Evolutionary conservation across 148 eudicot genomes (phyloP), one percentile per base, ranked within the genome.

Genomic region (Rhododendron kiyosumense): DNA sequence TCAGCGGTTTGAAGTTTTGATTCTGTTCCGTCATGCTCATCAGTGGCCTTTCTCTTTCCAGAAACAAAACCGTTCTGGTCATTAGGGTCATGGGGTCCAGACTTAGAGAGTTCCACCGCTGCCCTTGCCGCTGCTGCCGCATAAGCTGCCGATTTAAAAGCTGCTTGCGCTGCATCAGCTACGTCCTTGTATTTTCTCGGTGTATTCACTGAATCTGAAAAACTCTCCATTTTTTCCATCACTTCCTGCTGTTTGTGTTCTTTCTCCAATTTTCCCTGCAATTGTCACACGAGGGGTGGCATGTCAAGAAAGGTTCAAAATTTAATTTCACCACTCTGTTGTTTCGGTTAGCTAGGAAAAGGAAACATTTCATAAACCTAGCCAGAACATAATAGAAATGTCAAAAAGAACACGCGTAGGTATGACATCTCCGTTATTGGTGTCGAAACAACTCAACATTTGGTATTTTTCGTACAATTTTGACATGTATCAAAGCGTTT

Each of bases 81-180:
- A 86, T 91, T 91, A 20, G 92, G 88, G 73, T 91, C 91, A 36
- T 74, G 86, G 9, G 90, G 86, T 38, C 84, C 88, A 71, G 91
- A 86, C 51, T 89, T 89, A 15, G 93, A 94, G 52, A 96, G 93
- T 78, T 92, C 93, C 73, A 94, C 96, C 18, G 99, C 99, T 69
- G 94, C 95, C 84, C 92, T 93, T 81, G 98, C 98, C 20, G 98
- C 98, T 28, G 88, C 94, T 36, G 99, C 96, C 57, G 98, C 99
- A 91, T 94, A 90, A 78, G 98, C 95, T 51, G 99, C 98, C 18
- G 98, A 94, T 71, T 91, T 78, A 87, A 91, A 96, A 81, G 98
- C 98, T 80, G 92, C 94, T 87, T 95, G 90, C 13, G 98, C 99
- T 84, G 99, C 99, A 84, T 94, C 93, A 34, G 95, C 95, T 32